phyloP scores from a whole-genome alignment of 352 stramenopile species.

The Phytopythium chamaehyphon region DNA sequence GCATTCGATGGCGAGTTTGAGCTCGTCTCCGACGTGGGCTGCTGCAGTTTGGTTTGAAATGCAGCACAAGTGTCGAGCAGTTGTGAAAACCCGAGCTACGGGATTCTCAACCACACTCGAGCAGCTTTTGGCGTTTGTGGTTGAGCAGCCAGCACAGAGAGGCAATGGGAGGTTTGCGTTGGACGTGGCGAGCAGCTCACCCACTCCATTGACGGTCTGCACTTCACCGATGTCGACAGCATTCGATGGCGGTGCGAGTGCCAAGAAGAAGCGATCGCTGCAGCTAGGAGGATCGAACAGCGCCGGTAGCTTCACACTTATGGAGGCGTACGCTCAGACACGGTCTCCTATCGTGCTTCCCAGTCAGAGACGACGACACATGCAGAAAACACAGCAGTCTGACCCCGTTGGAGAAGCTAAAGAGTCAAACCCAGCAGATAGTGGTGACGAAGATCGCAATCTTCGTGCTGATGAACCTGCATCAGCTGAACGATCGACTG shows the following conservation, averaged over 20 bases:
- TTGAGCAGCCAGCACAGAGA: slow-evolving; percentile 16
- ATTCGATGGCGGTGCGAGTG: slow-evolving; percentile 1
- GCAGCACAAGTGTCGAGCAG: slow-evolving; percentile 37
- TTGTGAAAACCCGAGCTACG: slow-evolving; percentile 20
- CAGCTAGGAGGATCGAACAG: slow-evolving; percentile 3
- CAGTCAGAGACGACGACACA: slow-evolving; percentile 26
- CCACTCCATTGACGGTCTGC: slow-evolving; percentile 33
- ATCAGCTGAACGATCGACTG: background rate
- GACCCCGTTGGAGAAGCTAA: too few species aligned
- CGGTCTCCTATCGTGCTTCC: slow-evolving; percentile 52
- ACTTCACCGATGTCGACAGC: slow-evolving; percentile 31
- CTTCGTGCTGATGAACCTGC: background rate
- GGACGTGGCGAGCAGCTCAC: slow-evolving; percentile 19
- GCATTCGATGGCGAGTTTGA: background rate
- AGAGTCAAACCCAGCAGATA: too few species aligned
- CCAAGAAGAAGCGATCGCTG: slow-evolving; percentile 1
- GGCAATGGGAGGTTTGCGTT: slow-evolving; percentile 20
- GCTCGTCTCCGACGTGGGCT: background rate
- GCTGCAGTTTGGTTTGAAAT: slow-evolving; percentile 59
- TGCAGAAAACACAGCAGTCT: slow-evolving; percentile 6
- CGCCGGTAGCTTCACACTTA: slow-evolving; percentile 35
- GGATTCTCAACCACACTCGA: slow-evolving; percentile 30
- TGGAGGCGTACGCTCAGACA: slow-evolving; percentile 42
- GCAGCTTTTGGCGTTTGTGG: slow-evolving; percentile 42
- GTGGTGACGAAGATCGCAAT: too few species aligned